Percentiles rank a stretch among this genome's conserved stretches.
Evolutionary conservation across 2,329 filamentous ascomycete species (phyloP).

Genomic region (Nemania serpens): DNA sequence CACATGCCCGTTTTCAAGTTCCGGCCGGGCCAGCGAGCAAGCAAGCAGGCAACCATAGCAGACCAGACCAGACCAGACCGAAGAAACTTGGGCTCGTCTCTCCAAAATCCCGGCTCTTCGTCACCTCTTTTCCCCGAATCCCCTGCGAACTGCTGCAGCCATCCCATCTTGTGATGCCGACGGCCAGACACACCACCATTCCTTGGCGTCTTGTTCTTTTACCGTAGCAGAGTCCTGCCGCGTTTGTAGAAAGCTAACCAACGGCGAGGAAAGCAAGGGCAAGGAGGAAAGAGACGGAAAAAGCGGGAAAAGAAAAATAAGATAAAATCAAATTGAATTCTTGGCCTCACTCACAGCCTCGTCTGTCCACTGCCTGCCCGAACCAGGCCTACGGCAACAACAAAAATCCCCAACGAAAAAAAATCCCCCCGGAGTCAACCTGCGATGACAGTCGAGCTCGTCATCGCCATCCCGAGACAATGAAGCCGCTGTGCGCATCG

Average conservation of each 20-base stretch:
- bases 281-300: neutral
- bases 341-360: neutral
- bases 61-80: neutral
- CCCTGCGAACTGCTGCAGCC: conserved; percentile 34
- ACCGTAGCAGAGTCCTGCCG: too few species aligned
- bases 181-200: conserved; percentile 11
- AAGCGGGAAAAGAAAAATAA: neutral
- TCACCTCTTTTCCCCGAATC: conserved; percentile 30
- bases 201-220: conserved; percentile 7
- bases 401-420: too few species aligned
- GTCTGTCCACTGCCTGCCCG: neutral
- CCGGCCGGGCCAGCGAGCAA: neutral
- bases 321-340: neutral
- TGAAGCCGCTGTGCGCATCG: conserved; percentile 42
- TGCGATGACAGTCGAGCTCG: conserved; percentile 34
- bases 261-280: neutral
- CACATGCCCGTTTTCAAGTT: neutral
- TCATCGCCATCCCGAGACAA: conserved; percentile 41
- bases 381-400: neutral
- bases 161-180: conserved; percentile 23
- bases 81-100: conserved; percentile 22
- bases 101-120: conserved; percentile 27
- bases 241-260: too few species aligned
- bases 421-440: neutral
- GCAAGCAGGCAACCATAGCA: too few species aligned